phyloP scores from a whole-genome alignment of 1,284 basidiomycete species.

The Leccinum griseonigrum region DNA sequence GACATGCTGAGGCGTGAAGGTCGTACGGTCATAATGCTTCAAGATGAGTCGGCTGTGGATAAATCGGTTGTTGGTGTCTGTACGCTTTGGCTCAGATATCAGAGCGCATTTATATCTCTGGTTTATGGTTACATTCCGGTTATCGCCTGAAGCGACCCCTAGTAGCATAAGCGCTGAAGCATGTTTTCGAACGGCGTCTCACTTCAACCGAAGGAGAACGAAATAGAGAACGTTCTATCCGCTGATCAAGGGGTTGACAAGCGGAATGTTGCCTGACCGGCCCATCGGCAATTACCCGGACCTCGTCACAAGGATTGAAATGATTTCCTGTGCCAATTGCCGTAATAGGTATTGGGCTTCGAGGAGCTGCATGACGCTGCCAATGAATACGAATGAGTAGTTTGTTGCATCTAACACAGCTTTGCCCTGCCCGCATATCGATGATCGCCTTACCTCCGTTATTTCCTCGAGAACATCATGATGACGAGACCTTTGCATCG shows the following conservation, averaged over 20 bases:
- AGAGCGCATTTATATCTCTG: slow-evolving; percentile 12
- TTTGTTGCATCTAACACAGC: neutral
- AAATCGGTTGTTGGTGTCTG: neutral
- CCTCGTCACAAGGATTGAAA: neutral
- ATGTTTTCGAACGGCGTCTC: neutral
- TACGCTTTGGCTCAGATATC: neutral
- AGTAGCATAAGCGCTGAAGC: neutral
- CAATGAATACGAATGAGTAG: neutral
- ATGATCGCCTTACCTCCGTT: neutral
- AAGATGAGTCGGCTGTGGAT: neutral
- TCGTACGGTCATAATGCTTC: slow-evolving; percentile 14
- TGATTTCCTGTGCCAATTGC: neutral
- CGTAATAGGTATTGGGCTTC: neutral
- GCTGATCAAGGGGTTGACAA: neutral
- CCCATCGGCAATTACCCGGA: neutral
- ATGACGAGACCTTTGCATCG: neutral
- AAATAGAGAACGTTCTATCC: neutral
- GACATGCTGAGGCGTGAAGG: slow-evolving; percentile 7
- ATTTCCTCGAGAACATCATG: neutral
- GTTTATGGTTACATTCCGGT: neutral
- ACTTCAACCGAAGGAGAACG: neutral
- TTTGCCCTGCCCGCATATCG: neutral
- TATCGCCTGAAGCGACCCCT: neutral
- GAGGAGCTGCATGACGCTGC: neutral
- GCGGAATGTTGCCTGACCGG: neutral